Conservation (phyloP, 2,329 filamentous ascomycete genomes). For the Pseudocercospora macadamiae region DNA sequence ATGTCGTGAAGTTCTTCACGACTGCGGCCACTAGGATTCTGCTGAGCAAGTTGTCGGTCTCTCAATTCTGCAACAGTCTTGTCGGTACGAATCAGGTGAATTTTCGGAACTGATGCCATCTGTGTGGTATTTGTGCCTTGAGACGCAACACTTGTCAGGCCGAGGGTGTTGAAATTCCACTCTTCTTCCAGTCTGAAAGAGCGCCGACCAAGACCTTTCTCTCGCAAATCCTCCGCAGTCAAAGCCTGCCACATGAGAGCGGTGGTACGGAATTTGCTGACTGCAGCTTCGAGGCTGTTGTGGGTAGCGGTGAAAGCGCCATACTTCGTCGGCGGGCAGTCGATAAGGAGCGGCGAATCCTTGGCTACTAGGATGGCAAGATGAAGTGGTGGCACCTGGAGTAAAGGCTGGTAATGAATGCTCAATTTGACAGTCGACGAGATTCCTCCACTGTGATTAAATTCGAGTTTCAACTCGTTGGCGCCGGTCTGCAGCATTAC, state of each 20-base stretch:
- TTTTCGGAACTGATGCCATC: constrained; percentile 34
- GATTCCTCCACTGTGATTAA: constrained; percentile 28
- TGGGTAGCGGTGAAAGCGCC: constrained; percentile 34
- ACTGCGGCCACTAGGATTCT: constrained; percentile 25
- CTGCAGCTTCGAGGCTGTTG: constrained; percentile 35
- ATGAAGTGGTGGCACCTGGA: constrained; percentile 39
- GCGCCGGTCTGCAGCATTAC: constrained; percentile 36
- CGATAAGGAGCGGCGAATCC: constrained; percentile 38
- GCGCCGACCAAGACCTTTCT: constrained; percentile 34
- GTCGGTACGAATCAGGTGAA: constrained; percentile 34
- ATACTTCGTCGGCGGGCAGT: constrained; percentile 36
- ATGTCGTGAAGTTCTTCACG: constrained; percentile 27
- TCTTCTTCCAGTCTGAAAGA: constrained; percentile 40
- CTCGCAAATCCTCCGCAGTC: constrained; percentile 38
- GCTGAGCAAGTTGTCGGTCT: constrained; percentile 28
- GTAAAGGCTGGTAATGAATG: constrained; percentile 37
- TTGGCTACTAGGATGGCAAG: constrained; percentile 39
- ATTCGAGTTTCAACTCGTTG: constrained; percentile 29
- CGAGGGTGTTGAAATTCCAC: constrained; percentile 32
- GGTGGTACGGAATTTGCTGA: constrained; percentile 40
- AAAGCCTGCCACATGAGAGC: constrained; percentile 43
- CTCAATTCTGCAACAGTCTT: constrained; percentile 34
- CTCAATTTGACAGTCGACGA: constrained; percentile 16
- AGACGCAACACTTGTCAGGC: constrained; percentile 13
- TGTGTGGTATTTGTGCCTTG: constrained; percentile 10